Base-by-base conservation (phyloP, 495 filamentous ascomycete species). In the Neurospora sp. region DNA sequence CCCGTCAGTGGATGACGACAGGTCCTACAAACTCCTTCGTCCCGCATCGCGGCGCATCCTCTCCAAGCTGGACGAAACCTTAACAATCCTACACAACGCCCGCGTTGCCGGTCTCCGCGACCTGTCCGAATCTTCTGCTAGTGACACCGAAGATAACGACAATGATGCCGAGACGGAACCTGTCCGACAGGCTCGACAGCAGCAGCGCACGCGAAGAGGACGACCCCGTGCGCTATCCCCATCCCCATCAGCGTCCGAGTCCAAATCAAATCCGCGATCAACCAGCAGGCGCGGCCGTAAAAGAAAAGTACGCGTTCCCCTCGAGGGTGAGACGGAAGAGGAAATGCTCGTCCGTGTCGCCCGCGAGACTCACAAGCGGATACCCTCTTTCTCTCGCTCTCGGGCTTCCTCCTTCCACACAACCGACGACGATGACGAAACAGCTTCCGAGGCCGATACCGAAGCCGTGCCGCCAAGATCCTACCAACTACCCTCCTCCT, bases 31-130 rank as follows among this genome's bases (percentile, higher is more conserved):
- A 6, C 84, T 94, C 42, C 78, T 95, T 23, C 86, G 87, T 11
- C 92, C 93, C 0, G 84, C 88, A 3, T 82, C 90, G 7, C 86
- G 90, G 12, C 88, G 90, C 75, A 86, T 94, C 10, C 84, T 96
- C 27, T 77, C 85, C 0, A 84, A 89, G 35, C 75, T 97, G 6
- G 93, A 96, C 74, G 82, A 83, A 5, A 84, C 94, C 0, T 86
- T 96, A 4, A 83, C 83, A 20, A 86, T 88, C 3, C 85, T 97
- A 1, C 92, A 93, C 76, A 87, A 90, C 72, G 82, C 88, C 9
- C 86, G 90, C 40, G 82, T 86, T 41, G 82, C 85, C 6, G 85
- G 83, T 39, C 70, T 80, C 18, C 69, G 75, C 72, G 72, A 82
- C 37, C 76, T 77, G 38, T 82, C 81, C 1, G 78, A 78, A 8